Percentiles rank a stretch among this genome's conserved stretches.
Conservation (phyloP, 805 yeast genomes). For the Kodamaea kakaduensis region DNA sequence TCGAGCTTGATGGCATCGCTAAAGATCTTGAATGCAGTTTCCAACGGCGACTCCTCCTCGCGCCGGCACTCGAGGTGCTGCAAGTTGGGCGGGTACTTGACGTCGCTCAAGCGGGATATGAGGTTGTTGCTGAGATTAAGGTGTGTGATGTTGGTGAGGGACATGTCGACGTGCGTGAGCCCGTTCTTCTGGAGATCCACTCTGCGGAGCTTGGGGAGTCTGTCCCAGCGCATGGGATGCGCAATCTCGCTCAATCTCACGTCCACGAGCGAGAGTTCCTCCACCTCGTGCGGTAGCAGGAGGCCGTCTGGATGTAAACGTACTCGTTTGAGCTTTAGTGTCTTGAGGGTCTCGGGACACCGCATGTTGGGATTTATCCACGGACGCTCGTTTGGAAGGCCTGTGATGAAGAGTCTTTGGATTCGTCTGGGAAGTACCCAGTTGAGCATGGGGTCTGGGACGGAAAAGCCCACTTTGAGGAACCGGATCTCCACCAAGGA, state of each 20-base stretch:
- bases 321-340: constrained; percentile 1
- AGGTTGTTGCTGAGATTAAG: constrained; percentile 5
- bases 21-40: constrained; percentile 3
- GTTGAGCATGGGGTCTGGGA: constrained; percentile 3
- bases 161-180: constrained; percentile 3
- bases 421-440: constrained; percentile 4
- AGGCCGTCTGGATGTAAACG: constrained; percentile 2
- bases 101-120: constrained; percentile 3
- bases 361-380: constrained; percentile 3
- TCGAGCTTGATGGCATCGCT: constrained; percentile 4
- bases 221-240: not conserved
- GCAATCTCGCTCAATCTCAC: not conserved
- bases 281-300: not conserved
- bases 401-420: constrained; percentile 1
- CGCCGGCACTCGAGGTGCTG: constrained; percentile 1
- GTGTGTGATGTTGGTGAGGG: constrained; percentile 1
- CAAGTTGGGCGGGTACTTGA: constrained; percentile 1
- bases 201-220: constrained; percentile 1
- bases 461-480: constrained; percentile 4
- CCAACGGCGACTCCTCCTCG: not conserved
- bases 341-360: constrained; percentile 1
- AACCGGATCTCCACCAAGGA: constrained; percentile 1
- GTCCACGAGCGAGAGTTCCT: not conserved
- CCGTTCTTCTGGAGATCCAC: constrained; percentile 3
- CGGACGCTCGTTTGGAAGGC: constrained; percentile 3